A percentile compares a stretch with the other conserved stretches of the same genome.
phyloP scores from a whole-genome alignment of 495 filamentous ascomycete species.

The Podospora pseudopauciseta region DNA sequence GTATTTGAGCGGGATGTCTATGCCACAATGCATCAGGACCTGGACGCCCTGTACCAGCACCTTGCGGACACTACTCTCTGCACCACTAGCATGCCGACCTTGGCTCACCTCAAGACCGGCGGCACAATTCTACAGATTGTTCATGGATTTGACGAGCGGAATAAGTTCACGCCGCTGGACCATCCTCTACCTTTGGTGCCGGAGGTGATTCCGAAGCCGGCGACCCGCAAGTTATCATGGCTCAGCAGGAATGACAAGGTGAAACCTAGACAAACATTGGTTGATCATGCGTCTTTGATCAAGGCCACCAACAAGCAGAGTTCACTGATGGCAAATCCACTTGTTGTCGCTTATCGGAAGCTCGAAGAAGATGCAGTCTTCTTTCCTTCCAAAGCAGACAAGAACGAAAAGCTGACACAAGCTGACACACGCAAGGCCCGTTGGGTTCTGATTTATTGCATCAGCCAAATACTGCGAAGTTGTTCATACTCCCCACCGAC shows the following conservation, averaged over 20 bases:
- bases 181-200: slow-evolving; percentile 61
- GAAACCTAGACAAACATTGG: slow-evolving; percentile 34
- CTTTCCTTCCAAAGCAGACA: slow-evolving; percentile 36
- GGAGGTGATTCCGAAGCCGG: slow-evolving; percentile 24
- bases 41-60: slow-evolving; percentile 59
- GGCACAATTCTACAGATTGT: slow-evolving; percentile 60
- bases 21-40: slow-evolving; percentile 56
- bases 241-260: slow-evolving; percentile 31
- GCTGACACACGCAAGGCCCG: slow-evolving; percentile 60
- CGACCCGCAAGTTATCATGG: slow-evolving; percentile 30
- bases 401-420: slow-evolving; percentile 40
- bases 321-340: slow-evolving; percentile 30
- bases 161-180: slow-evolving; percentile 49
- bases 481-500: slow-evolving; percentile 39
- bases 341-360: slow-evolving; percentile 45
- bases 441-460: slow-evolving; percentile 69
- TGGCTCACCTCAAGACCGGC: slow-evolving; percentile 46
- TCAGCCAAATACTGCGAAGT: slow-evolving; percentile 60
- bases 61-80: slow-evolving; percentile 54
- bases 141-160: slow-evolving; percentile 53
- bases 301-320: slow-evolving; percentile 41
- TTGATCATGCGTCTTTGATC: slow-evolving; percentile 35
- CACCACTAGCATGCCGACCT: slow-evolving; percentile 35
- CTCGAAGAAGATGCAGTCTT: slow-evolving; percentile 46
- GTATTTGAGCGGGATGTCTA: slow-evolving; percentile 52